Evolutionary conservation across 805 yeast species (phyloP).

Genomic region (Brettanomyces custersianus): DNA sequence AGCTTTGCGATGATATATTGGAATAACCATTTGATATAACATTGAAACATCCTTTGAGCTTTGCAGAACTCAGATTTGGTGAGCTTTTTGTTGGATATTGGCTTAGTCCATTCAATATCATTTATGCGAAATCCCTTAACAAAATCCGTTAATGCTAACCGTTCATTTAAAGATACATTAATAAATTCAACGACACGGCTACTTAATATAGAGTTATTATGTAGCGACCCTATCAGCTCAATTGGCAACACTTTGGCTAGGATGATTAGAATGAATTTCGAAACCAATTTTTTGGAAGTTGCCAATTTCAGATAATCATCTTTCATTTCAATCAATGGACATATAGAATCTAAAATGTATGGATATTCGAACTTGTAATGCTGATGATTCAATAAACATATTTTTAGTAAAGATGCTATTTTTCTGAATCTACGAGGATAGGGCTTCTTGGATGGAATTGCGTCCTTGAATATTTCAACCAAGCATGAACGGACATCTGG

Average conservation of each 20-base stretch:
- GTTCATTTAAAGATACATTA: constrained; percentile 28
- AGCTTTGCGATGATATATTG: constrained; percentile 34
- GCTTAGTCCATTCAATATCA: constrained; percentile 50
- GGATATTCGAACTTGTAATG: constrained; percentile 23
- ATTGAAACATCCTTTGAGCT: constrained; percentile 27
- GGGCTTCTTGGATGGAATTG: constrained; percentile 4
- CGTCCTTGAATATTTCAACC: constrained; percentile 7
- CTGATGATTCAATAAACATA: constrained; percentile 26
- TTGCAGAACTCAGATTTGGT: constrained; percentile 34
- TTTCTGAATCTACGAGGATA: constrained; percentile 19
- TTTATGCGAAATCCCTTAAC: constrained; percentile 29
- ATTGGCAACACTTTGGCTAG: constrained; percentile 42
- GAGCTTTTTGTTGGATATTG: constrained; percentile 13
- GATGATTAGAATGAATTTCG: constrained; percentile 33
- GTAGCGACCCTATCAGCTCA: constrained; percentile 41
- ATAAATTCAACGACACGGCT: constrained; percentile 30
- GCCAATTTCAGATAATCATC: constrained; percentile 25
- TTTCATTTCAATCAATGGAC: constrained; percentile 12
- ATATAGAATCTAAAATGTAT: constrained; percentile 28
- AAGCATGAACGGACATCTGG: constrained; percentile 6
- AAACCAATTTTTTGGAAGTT: constrained; percentile 27
- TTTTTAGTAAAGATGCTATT: constrained; percentile 13
- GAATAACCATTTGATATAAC: constrained; percentile 55
- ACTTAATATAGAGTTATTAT: constrained; percentile 37
- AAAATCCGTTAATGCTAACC: constrained; percentile 25